Evolutionary conservation across 2,329 filamentous ascomycete species (phyloP).

Genomic region (Cryphonectria japonica): DNA sequence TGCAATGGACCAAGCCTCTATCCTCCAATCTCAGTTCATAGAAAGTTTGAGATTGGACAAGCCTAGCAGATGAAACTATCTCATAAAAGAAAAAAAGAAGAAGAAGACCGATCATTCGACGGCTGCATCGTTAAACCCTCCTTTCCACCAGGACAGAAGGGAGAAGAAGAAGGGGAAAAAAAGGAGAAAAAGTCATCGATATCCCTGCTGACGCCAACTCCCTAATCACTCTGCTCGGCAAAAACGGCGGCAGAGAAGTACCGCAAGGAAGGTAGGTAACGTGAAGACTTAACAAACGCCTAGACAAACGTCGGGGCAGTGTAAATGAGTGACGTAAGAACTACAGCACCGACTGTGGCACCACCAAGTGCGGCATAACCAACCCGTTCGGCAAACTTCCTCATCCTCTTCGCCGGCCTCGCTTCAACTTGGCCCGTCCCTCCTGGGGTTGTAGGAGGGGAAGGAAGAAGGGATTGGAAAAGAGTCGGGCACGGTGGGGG

Average conservation of each 20-base stretch:
- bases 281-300: background rate
- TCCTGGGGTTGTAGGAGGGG: conserved; percentile 18
- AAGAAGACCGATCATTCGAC: background rate
- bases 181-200: background rate
- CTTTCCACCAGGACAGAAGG: background rate
- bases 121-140: background rate
- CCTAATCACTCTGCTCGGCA: background rate
- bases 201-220: background rate
- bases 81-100: background rate
- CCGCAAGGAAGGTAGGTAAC: background rate
- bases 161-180: no score
- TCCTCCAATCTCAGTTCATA: background rate
- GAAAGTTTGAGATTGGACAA: background rate
- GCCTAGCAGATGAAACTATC: background rate
- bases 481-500: background rate
- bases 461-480: conserved; percentile 16
- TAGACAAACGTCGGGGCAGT: conserved; percentile 40
- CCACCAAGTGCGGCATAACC: conserved; percentile 45
- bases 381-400: conserved; percentile 38
- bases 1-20: background rate
- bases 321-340: conserved; percentile 44
- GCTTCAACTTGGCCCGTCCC: background rate
- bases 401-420: conserved; percentile 37
- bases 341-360: conserved; percentile 40
- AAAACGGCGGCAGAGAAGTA: background rate